phyloP scores from a whole-genome alignment of 306 rosid genomes.

The Lithocarpus polystachyus region DNA sequence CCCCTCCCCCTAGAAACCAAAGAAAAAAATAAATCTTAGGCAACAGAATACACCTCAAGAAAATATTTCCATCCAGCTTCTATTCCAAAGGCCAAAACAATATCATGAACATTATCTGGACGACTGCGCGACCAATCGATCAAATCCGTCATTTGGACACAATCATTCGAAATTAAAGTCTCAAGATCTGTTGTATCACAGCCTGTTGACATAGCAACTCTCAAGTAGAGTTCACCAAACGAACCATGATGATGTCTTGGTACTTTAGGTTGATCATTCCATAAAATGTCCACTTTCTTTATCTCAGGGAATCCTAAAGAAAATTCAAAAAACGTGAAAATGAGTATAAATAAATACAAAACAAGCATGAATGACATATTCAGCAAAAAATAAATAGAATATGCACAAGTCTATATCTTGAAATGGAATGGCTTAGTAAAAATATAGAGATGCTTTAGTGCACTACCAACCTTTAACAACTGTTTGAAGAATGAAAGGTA shows the following conservation, averaged over 20 bases:
- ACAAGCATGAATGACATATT: neutral
- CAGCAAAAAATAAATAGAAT: neutral
- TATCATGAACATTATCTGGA: constrained; percentile 70
- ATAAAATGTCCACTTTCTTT: constrained; percentile 67
- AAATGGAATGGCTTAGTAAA: neutral
- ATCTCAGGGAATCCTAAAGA: constrained; percentile 73
- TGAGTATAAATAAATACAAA: constrained; percentile 4
- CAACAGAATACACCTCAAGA: constrained; percentile 48
- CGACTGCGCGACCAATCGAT: constrained; percentile 95
- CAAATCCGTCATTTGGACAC: constrained; percentile 59
- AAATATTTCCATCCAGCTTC: constrained; percentile 80
- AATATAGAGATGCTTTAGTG: constrained; percentile 2
- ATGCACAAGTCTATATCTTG: neutral
- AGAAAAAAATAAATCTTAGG: neutral
- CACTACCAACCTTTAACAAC: constrained; percentile 64
- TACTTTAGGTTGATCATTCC: constrained; percentile 58
- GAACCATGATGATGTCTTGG: constrained; percentile 32
- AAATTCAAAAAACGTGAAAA: constrained; percentile 17
- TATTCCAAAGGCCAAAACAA: constrained; percentile 66
- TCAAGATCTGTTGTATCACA: constrained; percentile 41
- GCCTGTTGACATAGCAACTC: constrained; percentile 57
- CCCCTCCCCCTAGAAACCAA: neutral
- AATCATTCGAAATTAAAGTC: constrained; percentile 56
- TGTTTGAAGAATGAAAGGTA: constrained; percentile 63
- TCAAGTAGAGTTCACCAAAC: constrained; percentile 77